Percentiles rank a stretch among this genome's conserved stretches.
Conservation (phyloP, 2,329 filamentous ascomycete genomes). For the Penicillium sp. region DNA sequence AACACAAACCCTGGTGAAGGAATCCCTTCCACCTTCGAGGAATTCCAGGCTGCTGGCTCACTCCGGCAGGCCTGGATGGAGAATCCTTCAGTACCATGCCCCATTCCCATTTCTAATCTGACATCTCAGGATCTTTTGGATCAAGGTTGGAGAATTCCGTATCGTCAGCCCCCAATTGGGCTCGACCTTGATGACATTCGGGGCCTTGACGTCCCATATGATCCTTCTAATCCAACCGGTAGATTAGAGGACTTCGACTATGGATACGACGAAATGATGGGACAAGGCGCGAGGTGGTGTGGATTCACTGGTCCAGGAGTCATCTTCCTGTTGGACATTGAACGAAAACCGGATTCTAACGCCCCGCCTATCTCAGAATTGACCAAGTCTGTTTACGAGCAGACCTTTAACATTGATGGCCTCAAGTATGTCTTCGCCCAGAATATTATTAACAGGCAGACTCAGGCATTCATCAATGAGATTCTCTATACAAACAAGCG, state of each 20-base stretch:
- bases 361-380: constrained; percentile 3
- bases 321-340: not conserved
- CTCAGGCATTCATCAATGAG: not conserved
- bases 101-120: not conserved
- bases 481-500: not conserved
- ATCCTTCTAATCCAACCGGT: not conserved
- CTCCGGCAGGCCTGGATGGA: not conserved
- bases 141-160: not conserved
- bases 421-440: constrained; percentile 2
- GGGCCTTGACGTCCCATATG: not conserved
- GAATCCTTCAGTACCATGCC: not conserved
- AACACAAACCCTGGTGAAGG: not conserved
- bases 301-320: not conserved
- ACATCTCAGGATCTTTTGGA: not conserved
- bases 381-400: not conserved
- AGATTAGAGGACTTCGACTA: not conserved
- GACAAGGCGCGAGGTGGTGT: not conserved
- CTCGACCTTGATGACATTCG: not conserved
- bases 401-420: not conserved
- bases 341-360: not conserved
- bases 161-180: not conserved
- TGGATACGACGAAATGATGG: not conserved
- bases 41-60: not conserved
- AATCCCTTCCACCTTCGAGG: not conserved
- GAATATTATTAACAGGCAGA: not conserved